Conservation (phyloP, 495 filamentous ascomycete species). For the Parathielavia appendiculata region DNA sequence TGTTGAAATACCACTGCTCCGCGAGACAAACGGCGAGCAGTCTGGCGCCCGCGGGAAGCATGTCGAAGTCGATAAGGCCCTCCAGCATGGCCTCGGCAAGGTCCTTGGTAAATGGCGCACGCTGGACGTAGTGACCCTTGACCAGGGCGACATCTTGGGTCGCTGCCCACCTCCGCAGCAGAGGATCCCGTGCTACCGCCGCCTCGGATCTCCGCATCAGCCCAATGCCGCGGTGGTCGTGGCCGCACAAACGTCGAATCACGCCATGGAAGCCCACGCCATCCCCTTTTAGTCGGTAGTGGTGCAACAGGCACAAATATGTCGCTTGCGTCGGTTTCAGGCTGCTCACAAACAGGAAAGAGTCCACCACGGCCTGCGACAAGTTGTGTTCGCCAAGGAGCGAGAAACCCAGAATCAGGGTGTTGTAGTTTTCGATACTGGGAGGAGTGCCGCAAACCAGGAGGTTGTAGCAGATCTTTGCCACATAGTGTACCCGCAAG, state of each 20-base stretch:
- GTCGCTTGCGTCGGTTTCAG: conserved; percentile 52
- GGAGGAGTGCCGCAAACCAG: conserved; percentile 53
- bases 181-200: conserved; percentile 1
- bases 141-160: conserved; percentile 8
- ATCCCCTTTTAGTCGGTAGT: conserved; percentile 46
- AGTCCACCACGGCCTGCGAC: conserved; percentile 49
- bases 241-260: conserved; percentile 36
- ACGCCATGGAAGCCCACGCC: conserved; percentile 36
- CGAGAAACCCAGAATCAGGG: conserved; percentile 55
- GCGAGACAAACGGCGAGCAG: conserved; percentile 33
- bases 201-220: conserved; percentile 15
- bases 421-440: conserved; percentile 60
- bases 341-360: conserved; percentile 43
- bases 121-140: conserved; percentile 26
- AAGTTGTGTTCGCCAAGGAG: conserved; percentile 46
- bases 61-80: conserved; percentile 36
- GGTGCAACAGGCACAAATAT: conserved; percentile 48
- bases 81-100: conserved; percentile 36
- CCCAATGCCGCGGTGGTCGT: conserved; percentile 25
- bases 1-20: conserved; percentile 22
- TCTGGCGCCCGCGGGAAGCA: conserved; percentile 32
- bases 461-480: conserved; percentile 64
- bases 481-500: conserved; percentile 33
- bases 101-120: conserved; percentile 21
- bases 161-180: conserved; percentile 21